Evolutionary conservation across 2,329 filamentous ascomycete genomes (phyloP), one percentile per base, ranked within the genome.

Genomic region (Capronia coronata): DNA sequence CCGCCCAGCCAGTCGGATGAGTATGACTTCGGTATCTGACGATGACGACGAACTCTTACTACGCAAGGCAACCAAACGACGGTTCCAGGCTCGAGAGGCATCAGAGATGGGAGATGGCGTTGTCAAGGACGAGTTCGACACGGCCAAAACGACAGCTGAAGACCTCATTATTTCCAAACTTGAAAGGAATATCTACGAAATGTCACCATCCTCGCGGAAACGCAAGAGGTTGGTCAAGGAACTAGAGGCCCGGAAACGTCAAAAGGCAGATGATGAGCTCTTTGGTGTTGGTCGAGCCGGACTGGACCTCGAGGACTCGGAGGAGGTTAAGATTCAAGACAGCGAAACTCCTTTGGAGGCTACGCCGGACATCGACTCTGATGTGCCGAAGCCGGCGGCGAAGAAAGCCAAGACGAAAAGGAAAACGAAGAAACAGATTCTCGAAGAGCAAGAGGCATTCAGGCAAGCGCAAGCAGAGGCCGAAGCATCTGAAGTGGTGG

Each of bases 251-350:
- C 79, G 86, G 43, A 93, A 94, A 67, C 81, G 87, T 42, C 85
- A 84, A 61, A 91, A 89, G 71, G 88, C 87, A 64, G 86, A 90
- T 50, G 86, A 91, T 60, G 86, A 88, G 59, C 73, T 91, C 3
- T 89, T 89, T 62, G 82, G 79, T 11, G 73, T 85, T 38, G 78
- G 76, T 65, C 70, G 74, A 35, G 68, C 74, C 19, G 71, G 76
- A 11, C 73, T 77, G 43, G 77, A 82, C 9, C 64, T 69, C 2
- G 71, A 75, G 50, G 73, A 74, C 25, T 69, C 75, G 16, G 71
- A 77, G 22, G 67, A 70, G 34, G 61, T 62, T 27, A 58, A 61
- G 44, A 62, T 66, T 51, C 63, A 64, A 13, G 65, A 68, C 32
- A 60, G 65, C 32, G 68, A 67, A 10, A 67, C 66, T 14, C 64